Conservation (phyloP, 768 basidiomycete species). For the Kondoa subrosea region DNA sequence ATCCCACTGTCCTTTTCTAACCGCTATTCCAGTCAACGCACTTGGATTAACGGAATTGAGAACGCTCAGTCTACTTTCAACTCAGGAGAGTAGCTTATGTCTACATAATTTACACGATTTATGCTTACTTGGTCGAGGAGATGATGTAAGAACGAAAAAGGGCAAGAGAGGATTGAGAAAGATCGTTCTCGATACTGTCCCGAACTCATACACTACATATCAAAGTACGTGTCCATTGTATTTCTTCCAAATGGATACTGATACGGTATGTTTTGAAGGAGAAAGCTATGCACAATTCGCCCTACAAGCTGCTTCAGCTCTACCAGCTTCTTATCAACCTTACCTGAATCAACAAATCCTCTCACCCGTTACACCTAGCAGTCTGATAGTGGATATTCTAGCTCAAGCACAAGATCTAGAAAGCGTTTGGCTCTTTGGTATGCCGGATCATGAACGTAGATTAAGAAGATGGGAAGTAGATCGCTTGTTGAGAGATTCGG, state of each 20-base stretch:
- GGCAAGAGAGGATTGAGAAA: slow-evolving; percentile 5
- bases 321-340: background rate
- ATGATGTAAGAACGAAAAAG: background rate
- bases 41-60: background rate
- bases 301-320: background rate
- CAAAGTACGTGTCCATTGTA: background rate
- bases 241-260: background rate
- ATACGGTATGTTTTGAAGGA: background rate
- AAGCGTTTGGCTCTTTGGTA: background rate
- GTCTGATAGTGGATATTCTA: background rate
- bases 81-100: background rate
- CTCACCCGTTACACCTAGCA: background rate
- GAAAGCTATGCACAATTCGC: background rate
- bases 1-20: background rate
- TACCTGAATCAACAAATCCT: background rate
- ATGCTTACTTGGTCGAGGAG: background rate
- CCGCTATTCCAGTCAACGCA: background rate
- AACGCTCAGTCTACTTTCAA: background rate
- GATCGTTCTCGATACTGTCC: background rate
- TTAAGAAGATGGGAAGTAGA: background rate
- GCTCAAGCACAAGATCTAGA: background rate
- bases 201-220: no score
- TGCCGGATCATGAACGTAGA: background rate
- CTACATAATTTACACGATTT: slow-evolving; percentile 23
- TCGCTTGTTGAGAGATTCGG: background rate